phyloP scores from a whole-genome alignment of 2,329 filamentous ascomycete species.

The Chrysoporthe deuterocubensis region DNA sequence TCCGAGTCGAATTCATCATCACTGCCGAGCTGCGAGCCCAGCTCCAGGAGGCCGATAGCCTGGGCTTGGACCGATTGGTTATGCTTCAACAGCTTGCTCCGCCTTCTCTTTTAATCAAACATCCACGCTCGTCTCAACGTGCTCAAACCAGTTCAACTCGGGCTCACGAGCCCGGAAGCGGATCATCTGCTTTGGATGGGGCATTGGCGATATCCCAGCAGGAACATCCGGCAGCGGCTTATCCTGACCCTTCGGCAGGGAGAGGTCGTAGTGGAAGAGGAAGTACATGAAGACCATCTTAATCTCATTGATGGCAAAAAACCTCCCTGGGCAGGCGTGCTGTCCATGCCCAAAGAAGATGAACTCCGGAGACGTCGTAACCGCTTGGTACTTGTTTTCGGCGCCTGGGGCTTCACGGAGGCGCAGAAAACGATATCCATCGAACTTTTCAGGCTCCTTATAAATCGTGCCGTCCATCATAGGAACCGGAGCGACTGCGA shows the following conservation, averaged over 20 bases:
- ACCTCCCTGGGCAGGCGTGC: constrained; percentile 47
- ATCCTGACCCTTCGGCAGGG: constrained; percentile 35
- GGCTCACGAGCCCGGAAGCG: no score
- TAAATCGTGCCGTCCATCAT: constrained; percentile 36
- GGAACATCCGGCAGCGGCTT: no score
- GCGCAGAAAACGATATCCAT: constrained; percentile 48
- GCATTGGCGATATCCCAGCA: no score
- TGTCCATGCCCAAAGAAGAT: constrained; percentile 44
- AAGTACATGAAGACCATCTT: constrained; percentile 40
- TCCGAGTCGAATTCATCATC: no score
- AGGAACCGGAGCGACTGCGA: constrained; percentile 3
- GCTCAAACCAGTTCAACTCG: no score
- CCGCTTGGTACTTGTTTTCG: constrained; percentile 30
- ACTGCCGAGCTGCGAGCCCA: no score
- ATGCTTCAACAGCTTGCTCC: no score
- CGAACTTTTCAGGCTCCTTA: constrained; percentile 43
- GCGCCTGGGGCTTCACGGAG: constrained; percentile 36
- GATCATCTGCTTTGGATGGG: no score
- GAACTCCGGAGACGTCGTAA: constrained; percentile 30
- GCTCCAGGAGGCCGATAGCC: no score
- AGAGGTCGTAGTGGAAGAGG: constrained; percentile 35
- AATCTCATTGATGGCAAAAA: constrained; percentile 45
- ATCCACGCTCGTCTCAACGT: no score
- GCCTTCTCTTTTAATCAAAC: no score
- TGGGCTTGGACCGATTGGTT: no score